These are phyloP conservation scores for Aspergillus texensis DNA, from an alignment of 2,329 filamentous ascomycete genomes.

Conservation along the genomic window DNA sequence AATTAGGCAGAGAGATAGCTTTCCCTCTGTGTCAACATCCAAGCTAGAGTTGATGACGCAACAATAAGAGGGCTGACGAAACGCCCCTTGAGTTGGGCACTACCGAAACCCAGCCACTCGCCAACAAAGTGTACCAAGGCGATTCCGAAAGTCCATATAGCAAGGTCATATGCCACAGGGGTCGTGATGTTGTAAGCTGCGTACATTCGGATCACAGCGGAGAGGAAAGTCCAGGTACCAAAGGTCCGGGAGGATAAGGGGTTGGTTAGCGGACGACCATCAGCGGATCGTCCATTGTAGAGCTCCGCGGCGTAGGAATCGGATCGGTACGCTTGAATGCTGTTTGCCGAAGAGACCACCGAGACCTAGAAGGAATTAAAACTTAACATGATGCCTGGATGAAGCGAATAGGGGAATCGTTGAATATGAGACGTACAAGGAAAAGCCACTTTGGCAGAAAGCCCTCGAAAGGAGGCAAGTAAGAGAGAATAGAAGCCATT, in stretches of 20 bases:
- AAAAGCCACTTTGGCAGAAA: constrained; percentile 67
- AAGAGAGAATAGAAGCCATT: constrained; percentile 33
- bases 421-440: constrained; percentile 48
- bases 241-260: constrained; percentile 78
- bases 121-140: constrained; percentile 76
- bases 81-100: constrained; percentile 65
- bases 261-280: constrained; percentile 63
- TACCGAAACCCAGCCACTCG: constrained; percentile 81
- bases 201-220: constrained; percentile 75
- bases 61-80: constrained; percentile 63
- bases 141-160: constrained; percentile 78
- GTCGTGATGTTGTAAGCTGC: constrained; percentile 80
- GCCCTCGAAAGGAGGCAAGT: constrained; percentile 48
- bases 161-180: constrained; percentile 74
- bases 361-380: constrained; percentile 65
- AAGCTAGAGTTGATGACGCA: constrained; percentile 56
- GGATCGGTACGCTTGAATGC: constrained; percentile 78
- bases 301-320: constrained; percentile 82
- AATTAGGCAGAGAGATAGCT: constrained; percentile 33
- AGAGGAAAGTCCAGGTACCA: constrained; percentile 84
- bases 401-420: not conserved
- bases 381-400: not conserved
- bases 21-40: constrained; percentile 64
- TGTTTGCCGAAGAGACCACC: constrained; percentile 80
- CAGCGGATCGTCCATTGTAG: constrained; percentile 62